A percentile compares a stretch with the other conserved stretches of the same genome.
Evolutionary conservation across 352 stramenopile genomes (phyloP).

Genomic region (Pythium oligandrum): DNA sequence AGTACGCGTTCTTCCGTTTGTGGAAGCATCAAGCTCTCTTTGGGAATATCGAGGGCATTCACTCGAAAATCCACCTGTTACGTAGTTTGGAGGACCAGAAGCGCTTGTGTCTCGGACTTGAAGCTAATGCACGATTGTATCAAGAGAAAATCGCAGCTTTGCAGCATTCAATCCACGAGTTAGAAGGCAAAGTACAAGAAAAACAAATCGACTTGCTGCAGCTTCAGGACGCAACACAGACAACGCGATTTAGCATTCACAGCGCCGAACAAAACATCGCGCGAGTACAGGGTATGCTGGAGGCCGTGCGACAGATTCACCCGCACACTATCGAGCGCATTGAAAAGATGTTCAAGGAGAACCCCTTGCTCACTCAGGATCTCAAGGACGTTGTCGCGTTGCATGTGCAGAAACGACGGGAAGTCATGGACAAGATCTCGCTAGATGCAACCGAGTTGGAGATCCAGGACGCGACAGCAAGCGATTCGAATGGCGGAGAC

Average conservation of each 20-base stretch:
- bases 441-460: conserved; percentile 54
- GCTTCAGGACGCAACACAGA: conserved; percentile 55
- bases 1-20: conserved; percentile 77
- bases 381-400: conserved; percentile 52
- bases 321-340: conserved; percentile 62
- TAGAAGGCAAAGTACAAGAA: conserved; percentile 49
- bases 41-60: conserved; percentile 58
- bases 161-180: conserved; percentile 42
- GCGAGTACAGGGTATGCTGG: conserved; percentile 63
- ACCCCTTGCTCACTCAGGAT: conserved; percentile 59
- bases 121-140: conserved; percentile 52
- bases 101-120: conserved; percentile 57
- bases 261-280: conserved; percentile 69
- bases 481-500: background rate
- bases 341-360: conserved; percentile 62
- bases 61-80: conserved; percentile 60
- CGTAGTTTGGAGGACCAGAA: conserved; percentile 76
- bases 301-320: conserved; percentile 62
- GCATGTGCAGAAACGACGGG: conserved; percentile 37
- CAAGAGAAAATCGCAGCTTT: conserved; percentile 58
- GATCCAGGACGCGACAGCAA: conserved; percentile 29
- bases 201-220: conserved; percentile 66
- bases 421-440: conserved; percentile 47
- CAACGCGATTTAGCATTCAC: conserved; percentile 64
- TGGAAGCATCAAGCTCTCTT: conserved; percentile 81